phyloP scores from a whole-genome alignment of 1,139 yeast genomes.

The Protomyces gravidus region DNA sequence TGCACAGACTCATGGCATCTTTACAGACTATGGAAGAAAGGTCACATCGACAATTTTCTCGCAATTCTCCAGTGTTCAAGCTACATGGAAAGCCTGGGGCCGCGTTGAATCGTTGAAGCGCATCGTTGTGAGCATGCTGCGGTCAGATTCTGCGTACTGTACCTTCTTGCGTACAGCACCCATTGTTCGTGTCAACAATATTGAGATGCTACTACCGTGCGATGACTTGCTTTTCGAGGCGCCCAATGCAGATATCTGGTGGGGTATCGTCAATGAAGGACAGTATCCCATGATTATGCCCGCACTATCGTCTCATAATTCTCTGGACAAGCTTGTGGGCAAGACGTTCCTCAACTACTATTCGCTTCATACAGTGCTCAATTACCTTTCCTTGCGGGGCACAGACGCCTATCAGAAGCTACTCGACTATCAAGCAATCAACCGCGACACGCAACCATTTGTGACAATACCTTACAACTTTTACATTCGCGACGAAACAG shows the following conservation, averaged over 20 bases:
- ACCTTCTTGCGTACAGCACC: constrained; percentile 13
- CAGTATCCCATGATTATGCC: constrained; percentile 20
- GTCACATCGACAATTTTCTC: constrained; percentile 2
- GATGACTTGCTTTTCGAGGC: constrained; percentile 21
- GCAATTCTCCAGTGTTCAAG: constrained; percentile 2
- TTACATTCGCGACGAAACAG: constrained; percentile 11
- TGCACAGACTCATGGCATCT: constrained; percentile 27
- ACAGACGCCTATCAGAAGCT: constrained; percentile 18
- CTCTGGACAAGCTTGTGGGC: constrained; percentile 11
- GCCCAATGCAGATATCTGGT: constrained; percentile 21
- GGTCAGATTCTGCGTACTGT: constrained; percentile 25
- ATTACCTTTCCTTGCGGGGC: constrained; percentile 15
- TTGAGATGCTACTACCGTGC: constrained; percentile 25
- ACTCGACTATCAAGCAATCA: constrained; percentile 11
- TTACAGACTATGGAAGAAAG: constrained; percentile 15
- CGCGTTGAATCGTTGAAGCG: constrained; percentile 22
- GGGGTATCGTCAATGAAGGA: constrained; percentile 1
- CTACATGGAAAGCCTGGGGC: constrained; percentile 25
- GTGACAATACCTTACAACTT: constrained; percentile 18
- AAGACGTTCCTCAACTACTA: constrained; percentile 17
- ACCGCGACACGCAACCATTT: constrained; percentile 9
- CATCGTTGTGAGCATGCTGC: constrained; percentile 18
- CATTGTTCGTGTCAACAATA: constrained; percentile 8
- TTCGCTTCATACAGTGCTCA: constrained; percentile 22
- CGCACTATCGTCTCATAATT: constrained; percentile 4